Evolutionary conservation across 2,329 filamentous ascomycete genomes (phyloP), one percentile per base, ranked within the genome.

Genomic region (Ascochyta fabae): DNA sequence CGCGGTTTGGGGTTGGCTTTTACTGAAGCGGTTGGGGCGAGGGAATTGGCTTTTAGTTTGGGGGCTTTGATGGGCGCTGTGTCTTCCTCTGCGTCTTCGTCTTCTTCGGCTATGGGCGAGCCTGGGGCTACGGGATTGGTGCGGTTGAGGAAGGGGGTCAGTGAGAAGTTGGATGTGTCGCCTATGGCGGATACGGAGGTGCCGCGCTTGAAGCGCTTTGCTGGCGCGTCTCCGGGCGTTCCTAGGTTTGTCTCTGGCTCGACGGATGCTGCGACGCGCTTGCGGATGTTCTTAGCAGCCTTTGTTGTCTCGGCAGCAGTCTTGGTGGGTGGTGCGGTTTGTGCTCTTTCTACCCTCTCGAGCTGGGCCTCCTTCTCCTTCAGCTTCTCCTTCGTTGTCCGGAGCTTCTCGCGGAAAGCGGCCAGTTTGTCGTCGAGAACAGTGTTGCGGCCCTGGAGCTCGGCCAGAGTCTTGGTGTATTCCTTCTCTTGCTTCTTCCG

Each of bases 91-190:
- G 54, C 60, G 2, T 67, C 64, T 24, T 68, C 65, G 23, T 69
- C 67, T 31, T 72, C 68, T 39, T 73, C 73, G n/a, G 71, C 65
- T 27, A 75, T 79, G 27, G 76, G 74, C 54, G 66, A 75, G 24
- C 79, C 78, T 6, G 79, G 77, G n/a, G 78, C 76, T 13, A 88
- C 78, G 60, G 81, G 88, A 58, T 82, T 86, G 24, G 86, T 88
- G 46, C 88, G 86, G 74, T 93, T 96, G 58, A 98, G 81, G 79
- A 96, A 97, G 0, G 94, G 94, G 0, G 94, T 98, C 61, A 97
- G 92, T 4, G 92, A 96, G 75, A 98, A 97, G 3, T 84, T 88
- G 0, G 93, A 97, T 75, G 96, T 97, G 70, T 96, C 91, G 27
- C 90, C 92, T 5, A 90, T 80, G 51, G 86, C 78, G 1, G 84